Base-by-base conservation (phyloP, 305 asterid species). In the Caryopteris hybrid region DNA sequence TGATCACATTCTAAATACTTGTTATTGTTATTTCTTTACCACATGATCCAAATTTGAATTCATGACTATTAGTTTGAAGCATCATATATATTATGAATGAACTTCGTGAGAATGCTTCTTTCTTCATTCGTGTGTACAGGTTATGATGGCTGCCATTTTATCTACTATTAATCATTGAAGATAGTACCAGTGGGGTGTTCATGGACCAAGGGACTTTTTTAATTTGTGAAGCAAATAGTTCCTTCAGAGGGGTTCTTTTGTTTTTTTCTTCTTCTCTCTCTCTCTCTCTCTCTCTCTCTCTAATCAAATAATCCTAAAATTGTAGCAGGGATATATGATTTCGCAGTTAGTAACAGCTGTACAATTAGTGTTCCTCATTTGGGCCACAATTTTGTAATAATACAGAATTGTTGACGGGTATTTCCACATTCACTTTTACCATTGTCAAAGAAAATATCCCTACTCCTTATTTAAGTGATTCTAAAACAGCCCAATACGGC, bases 111-210 rank as follows among this genome's bases (percentile, higher is more conserved):
- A 47, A n/a, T n/a, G n/a, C n/a, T n/a, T 67, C 9, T n/a, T 8
- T 16, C 1, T 2, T 55, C 53, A 18, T 48, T 21, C 3, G 39
- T 59, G 4, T 46, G 17, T 64, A 38, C 91, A 92, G 96, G 98
- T 74, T 86, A 82, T 22, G 85, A 85, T 68, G 94, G 89, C 5
- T 92, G 98, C 79, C 90, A 70, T 67, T 92, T 89, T 66, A 14
- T 86, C 58, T 87, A 80, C 77, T 68, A 54, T 17, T 88, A 42
- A 59, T 41, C 47, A 10, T 59, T 68, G 18, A 57, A 68, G 68
- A 47, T 21, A 46, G 52, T 4, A 17, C 14, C 17, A 33, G 70
- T 33, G 33, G 34, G 33, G 34, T 3, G 43, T 2, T 25, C 31
- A 25, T 25, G 31, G 4, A 25, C 31, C 41, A 36, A 36, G 1